A percentile compares a stretch with the other conserved stretches of the same genome.
These are phyloP conservation scores for Viridothelium virens DNA, from an alignment of 495 filamentous ascomycete species.

Conservation along the genomic window DNA sequence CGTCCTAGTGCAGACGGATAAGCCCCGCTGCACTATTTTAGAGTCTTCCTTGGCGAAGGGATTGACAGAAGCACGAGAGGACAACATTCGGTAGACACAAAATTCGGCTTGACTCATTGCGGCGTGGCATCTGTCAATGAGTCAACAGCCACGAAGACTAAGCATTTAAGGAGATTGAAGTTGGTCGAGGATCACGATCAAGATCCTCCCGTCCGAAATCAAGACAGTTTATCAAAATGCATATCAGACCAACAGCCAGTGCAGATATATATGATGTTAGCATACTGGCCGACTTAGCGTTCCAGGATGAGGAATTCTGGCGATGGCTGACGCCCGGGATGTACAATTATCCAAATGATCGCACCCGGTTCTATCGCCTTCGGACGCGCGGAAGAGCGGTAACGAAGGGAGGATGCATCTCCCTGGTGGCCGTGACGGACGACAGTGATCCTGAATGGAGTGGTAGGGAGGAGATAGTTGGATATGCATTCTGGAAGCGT, in stretches of 20 bases:
- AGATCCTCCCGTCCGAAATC: neutral
- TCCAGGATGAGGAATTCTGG: slow-evolving; percentile 4
- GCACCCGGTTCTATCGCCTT: neutral
- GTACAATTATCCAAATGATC: slow-evolving; percentile 1
- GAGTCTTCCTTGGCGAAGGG: too few species aligned
- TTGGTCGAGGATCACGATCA: too few species aligned
- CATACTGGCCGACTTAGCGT: neutral
- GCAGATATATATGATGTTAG: slow-evolving; percentile 5
- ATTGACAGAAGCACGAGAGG: too few species aligned
- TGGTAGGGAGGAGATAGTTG: neutral
- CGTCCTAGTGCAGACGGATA: too few species aligned
- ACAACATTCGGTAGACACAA: too few species aligned
- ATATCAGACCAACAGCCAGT: neutral
- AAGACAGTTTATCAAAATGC: neutral
- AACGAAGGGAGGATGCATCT: neutral
- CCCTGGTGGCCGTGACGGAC: neutral
- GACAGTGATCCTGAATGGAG: neutral
- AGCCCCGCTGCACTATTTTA: too few species aligned
- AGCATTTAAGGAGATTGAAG: too few species aligned
- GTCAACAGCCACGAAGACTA: too few species aligned
- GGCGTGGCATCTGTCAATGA: too few species aligned
- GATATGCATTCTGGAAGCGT: neutral
- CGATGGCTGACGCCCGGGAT: neutral
- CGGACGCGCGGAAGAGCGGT: neutral
- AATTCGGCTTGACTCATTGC: too few species aligned